Percentiles rank a stretch among this genome's conserved stretches.
Evolutionary conservation across 148 eudicot genomes (phyloP).

Genomic region (Cornus controversa): DNA sequence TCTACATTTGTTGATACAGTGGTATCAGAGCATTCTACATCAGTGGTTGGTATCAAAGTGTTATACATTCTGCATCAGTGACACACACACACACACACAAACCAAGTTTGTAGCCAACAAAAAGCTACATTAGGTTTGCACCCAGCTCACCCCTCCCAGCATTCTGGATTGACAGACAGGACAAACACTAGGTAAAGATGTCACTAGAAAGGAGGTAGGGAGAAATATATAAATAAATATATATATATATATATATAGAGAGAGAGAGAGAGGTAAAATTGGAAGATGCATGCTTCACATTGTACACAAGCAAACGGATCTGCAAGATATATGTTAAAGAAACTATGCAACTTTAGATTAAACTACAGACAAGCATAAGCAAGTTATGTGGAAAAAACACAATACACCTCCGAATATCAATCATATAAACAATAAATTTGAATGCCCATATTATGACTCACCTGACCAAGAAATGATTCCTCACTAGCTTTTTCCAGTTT

Average conservation of each 20-base stretch:
- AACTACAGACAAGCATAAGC: no score
- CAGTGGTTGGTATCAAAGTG: no score
- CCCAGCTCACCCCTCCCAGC: neutral
- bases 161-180: neutral
- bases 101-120: neutral
- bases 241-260: no score
- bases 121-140: neutral
- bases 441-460: slow-evolving; percentile 24
- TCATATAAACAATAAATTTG: neutral
- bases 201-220: neutral
- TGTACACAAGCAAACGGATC: neutral
- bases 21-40: no score
- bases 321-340: neutral
- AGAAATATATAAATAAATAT: neutral
- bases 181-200: neutral
- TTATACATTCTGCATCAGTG: no score
- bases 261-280: neutral
- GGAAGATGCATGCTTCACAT: neutral
- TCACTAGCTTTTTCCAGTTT: slow-evolving; percentile 84
- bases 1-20: no score
- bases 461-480: slow-evolving; percentile 89
- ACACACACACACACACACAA: no score
- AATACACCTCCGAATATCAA: neutral
- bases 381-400: neutral
- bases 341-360: neutral